Conservation (phyloP, 139 green algal species). For the Coccomyxa sp. region DNA sequence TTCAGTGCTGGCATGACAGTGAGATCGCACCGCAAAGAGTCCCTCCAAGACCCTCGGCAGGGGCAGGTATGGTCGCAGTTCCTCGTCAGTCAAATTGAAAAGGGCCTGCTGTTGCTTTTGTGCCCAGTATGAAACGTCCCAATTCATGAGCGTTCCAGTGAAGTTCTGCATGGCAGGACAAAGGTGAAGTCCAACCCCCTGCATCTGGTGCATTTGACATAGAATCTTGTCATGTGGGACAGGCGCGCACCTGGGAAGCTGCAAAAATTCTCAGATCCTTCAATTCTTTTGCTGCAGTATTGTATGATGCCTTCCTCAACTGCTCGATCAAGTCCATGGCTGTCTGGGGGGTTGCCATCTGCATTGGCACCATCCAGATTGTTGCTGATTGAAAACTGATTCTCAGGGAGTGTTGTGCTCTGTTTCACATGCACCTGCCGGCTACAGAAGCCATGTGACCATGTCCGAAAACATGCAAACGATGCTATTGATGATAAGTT, state of each 20-base stretch:
- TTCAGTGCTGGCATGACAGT: too few species aligned
- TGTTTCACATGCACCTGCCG: too few species aligned
- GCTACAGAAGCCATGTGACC: too few species aligned
- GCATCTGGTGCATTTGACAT: too few species aligned
- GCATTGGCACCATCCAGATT: not conserved
- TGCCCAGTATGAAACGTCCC: constrained; percentile 89
- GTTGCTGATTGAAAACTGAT: too few species aligned
- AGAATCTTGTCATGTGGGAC: not conserved
- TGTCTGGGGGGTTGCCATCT: constrained; percentile 2
- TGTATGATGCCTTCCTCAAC: constrained; percentile 65
- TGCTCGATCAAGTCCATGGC: constrained; percentile 89
- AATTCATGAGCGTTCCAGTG: constrained; percentile 52
- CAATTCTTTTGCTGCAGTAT: constrained; percentile 67
- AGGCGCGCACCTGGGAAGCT: not conserved
- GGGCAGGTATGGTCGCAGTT: constrained; percentile 91
- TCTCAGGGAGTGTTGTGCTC: too few species aligned
- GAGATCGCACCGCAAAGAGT: constrained; percentile 59
- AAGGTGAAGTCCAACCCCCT: too few species aligned
- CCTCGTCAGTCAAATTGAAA: constrained; percentile 87
- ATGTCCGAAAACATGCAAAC: too few species aligned
- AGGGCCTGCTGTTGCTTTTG: constrained; percentile 76
- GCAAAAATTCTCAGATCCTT: constrained; percentile 48
- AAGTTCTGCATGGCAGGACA: constrained; percentile 26
- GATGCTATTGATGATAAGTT: too few species aligned
- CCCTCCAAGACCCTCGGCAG: constrained; percentile 86